Evolutionary conservation across 2,329 filamentous ascomycete genomes (phyloP), one percentile per base, ranked within the genome.

Genomic region (Cladophialophora carrionii): DNA sequence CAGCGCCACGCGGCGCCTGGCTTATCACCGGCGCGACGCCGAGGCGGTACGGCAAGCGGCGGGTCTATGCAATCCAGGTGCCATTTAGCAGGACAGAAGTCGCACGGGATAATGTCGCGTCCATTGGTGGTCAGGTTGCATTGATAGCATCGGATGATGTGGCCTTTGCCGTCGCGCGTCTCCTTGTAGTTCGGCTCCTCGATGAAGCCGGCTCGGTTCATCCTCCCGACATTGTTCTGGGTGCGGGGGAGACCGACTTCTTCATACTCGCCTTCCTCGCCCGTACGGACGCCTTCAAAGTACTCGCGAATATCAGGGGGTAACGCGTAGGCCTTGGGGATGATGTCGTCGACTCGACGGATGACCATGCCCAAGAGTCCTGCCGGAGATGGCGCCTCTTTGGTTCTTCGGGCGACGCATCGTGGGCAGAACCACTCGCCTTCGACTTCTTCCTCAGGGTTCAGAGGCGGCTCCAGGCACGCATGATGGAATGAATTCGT

Each of bases 1-100:
- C 95, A 99, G 77, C 88, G 89, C 91, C 92, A 99, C 62, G 88
- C 89, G 73, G 82, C 80, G 54, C 88, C 87, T 58, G 89, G 82
- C 57, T 81, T 81, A 70, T 81, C 81, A 74, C 69, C 75, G 63
- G 68, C 68, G 52, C 75, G 76, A 64, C 81, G 79, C 61, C 87
- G 84, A 10, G 93, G 93, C 46, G 92, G 90, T 62, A 90, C 87
- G 37, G 92, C 87, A 73, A 93, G 80, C 37, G 94, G 93, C 31
- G 92, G 91, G 74, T 96, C 88, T 17, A 96, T 81, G 78, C 95
- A 99, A 77, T 98, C 94, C 58, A 96, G 82, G 79, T 99, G 95
- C 90, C 93, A 99, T 74, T 88, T 85, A 37, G 91, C 84, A 12
- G 86, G 83, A 78, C 94, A 99, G 73, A 85, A 86, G 76, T 92